Conservation (phyloP, 1,284 basidiomycete genomes). For the Ustilago cynodontis region DNA sequence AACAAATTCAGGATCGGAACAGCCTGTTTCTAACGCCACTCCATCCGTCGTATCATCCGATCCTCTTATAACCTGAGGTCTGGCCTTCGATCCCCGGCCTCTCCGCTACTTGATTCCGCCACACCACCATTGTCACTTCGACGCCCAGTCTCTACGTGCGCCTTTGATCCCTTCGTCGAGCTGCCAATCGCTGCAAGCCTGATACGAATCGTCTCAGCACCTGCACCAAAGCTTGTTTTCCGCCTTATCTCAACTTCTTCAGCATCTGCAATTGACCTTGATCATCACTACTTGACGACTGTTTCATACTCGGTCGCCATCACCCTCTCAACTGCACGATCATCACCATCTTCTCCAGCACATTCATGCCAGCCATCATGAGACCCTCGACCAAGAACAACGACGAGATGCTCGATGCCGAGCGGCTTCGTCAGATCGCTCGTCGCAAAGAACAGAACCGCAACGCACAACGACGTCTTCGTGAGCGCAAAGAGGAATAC, state of each 20-base stretch:
- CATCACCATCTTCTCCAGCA: not conserved
- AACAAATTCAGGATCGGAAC: not conserved
- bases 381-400: slow-evolving; percentile 20
- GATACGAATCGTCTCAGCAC: slow-evolving; percentile 8
- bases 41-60: not conserved
- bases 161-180: slow-evolving; percentile 13
- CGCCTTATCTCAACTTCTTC: not conserved
- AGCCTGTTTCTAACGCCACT: not conserved
- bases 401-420: slow-evolving; percentile 37
- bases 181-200: slow-evolving; percentile 28
- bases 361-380: slow-evolving; percentile 37
- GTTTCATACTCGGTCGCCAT: too few species aligned
- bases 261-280: too few species aligned
- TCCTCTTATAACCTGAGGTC: not conserved
- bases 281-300: too few species aligned
- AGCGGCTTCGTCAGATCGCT: slow-evolving; percentile 48
- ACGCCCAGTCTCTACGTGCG: not conserved
- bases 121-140: not conserved
- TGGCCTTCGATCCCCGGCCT: not conserved
- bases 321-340: not conserved
- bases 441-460: slow-evolving; percentile 56
- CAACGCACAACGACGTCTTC: slow-evolving; percentile 52
- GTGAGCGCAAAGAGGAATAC: slow-evolving; percentile 55
- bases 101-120: not conserved
- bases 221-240: not conserved